Percentiles rank a stretch among this genome's conserved stretches.
These are phyloP conservation scores for Karstenula rhodostoma DNA, from an alignment of 2,329 filamentous ascomycete genomes.

Conservation along the genomic window DNA sequence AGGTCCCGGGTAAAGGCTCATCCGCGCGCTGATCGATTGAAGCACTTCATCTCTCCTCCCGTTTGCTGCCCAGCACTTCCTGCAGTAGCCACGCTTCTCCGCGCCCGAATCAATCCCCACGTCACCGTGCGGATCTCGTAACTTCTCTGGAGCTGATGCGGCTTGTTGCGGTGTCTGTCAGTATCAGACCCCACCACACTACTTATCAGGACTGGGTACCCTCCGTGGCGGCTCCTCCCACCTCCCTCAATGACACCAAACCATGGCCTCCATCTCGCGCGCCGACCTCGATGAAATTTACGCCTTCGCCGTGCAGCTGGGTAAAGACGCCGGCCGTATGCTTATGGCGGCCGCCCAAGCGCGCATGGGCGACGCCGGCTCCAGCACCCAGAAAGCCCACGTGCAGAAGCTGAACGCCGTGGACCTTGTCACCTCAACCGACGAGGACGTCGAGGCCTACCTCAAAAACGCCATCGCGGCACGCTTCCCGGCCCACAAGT, in stretches of 20 bases:
- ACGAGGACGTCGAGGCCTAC: conserved; percentile 77
- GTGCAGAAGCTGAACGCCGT: conserved; percentile 78
- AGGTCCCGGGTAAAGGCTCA: conserved; percentile 15
- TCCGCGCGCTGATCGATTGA: neutral
- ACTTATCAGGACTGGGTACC: neutral
- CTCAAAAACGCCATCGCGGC: conserved; percentile 70
- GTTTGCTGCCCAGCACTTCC: neutral
- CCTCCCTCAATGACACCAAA: conserved; percentile 10
- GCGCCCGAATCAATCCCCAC: conserved; percentile 6
- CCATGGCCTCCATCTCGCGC: conserved; percentile 36
- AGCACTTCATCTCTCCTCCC: neutral
- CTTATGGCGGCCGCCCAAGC: conserved; percentile 70
- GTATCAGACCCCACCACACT: conserved; percentile 1
- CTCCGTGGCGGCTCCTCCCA: neutral
- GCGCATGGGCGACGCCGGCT: conserved; percentile 56
- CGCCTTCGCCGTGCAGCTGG: conserved; percentile 73
- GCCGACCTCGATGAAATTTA: conserved; percentile 71
- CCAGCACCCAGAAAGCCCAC: conserved; percentile 49
- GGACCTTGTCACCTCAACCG: conserved; percentile 79
- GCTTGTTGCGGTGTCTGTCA: neutral
- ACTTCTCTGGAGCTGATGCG: neutral
- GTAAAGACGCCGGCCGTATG: conserved; percentile 73
- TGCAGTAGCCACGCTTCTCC: conserved; percentile 11
- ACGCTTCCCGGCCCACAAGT: conserved; percentile 74
- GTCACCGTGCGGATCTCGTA: conserved; percentile 4